Base-by-base conservation (phyloP, 345 rosid genomes). In the Brassica cretica region DNA sequence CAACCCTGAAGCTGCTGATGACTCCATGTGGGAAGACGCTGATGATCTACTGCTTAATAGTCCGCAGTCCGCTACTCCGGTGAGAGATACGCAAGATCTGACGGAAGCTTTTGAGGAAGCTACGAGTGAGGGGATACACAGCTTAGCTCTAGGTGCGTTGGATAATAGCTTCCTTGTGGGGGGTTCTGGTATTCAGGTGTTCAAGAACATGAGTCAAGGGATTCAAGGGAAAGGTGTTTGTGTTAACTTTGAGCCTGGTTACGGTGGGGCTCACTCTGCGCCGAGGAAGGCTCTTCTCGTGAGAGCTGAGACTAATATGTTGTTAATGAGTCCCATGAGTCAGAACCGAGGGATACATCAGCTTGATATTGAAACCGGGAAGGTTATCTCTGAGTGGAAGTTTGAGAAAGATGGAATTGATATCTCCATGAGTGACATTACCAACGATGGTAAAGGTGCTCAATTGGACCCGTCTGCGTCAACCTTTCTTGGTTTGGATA, bases 21-120 rank as follows among this genome's bases (percentile, higher is more conserved):
- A 95, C 80, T 95, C 98, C 0, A 83, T 93, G 88, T 95, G 99
- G 99, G 98, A 95, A 75, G 99, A 95, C 78, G 99, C 99, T 5
- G 99, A 93, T 51, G 96, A 90, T 68, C 79, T 82, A 66, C 79
- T 86, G 29, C 81, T 81, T 21, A 82, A 84, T 41, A 93, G 94
- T 76, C 98, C 98, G 1, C 83, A 63, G 30, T 83, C 88, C 4
- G 89, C 83, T 4, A 91, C 91, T 60, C 91, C 92, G 0, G 68
- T 78, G 5, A 85, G 91, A 78, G 83, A 69, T 7, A 87, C 81
- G 64, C 96, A 88, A 73, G 96, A 95, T 71, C 83, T 93, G 77
- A 89, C 84, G 55, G 97, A 95, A 85, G 98, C 94, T 73, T 91
- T 95, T 16, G 99, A 91, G 81, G 99, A 95, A 86, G 98, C 87